Evolutionary conservation across 495 filamentous ascomycete genomes (phyloP), one percentile per base, ranked within the genome.

Genomic region (Hypoxylon trugodes): DNA sequence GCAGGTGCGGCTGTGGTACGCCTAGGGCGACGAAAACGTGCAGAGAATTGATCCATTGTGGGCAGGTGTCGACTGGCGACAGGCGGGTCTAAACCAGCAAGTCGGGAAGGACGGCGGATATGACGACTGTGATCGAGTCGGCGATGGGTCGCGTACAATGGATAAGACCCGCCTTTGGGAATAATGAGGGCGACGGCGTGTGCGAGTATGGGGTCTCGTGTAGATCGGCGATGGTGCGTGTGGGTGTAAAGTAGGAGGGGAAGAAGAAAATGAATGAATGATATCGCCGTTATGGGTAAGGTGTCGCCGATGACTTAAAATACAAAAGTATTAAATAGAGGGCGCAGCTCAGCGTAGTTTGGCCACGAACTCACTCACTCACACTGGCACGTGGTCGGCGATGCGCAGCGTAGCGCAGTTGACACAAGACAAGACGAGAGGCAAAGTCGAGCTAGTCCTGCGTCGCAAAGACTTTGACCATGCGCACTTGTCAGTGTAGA

Each of bases 21-120:
- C 54, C 57, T 72, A 9, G 30, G 57, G 49, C 69, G 69, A 30
- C 69, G 59, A 15, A 71, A 71, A 52, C 69, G 69, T 46, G 69
- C 51, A 22, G 66, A 57, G 19, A 71, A 32, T 21, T 65, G 61
- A 12, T 71, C 69, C 66, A 71, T 71, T 45, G 9, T 60, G 16
- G 48, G 22, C n/a, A n/a, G 37, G 22, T n/a, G 15, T 38, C 28
- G 1, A n/a, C n/a, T 21, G 22, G 36, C 36, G 10, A 15, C 21
- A 10, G 35, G 2, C 6, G 30, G 45, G 13, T 30, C 4, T 10
- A 4, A 33, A 10, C 19, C 7, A 3, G 10, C 6, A 16, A 33
- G 6, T 9, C 19, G 3, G 12, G 9, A 28, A 33, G 7, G 16
- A 8, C 8, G 38, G 4, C 3, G 18, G 38, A 1, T 5, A 18